Evolutionary conservation across 2,329 filamentous ascomycete genomes (phyloP), one percentile per base, ranked within the genome.

Genomic region (Zopfia rhizophila): DNA sequence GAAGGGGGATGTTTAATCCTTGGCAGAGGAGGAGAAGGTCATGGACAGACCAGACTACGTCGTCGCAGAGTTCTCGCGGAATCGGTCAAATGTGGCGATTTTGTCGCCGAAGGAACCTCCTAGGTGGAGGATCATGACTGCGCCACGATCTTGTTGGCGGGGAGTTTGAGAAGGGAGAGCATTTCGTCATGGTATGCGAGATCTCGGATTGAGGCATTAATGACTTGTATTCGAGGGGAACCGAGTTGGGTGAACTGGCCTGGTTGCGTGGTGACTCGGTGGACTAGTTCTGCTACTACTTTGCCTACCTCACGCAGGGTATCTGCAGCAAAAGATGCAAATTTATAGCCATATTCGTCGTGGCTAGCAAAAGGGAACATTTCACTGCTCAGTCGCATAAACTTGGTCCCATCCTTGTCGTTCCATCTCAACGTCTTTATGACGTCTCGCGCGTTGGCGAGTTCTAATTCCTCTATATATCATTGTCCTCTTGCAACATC

Each of bases 361-460:
- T 97, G 93, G 55, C 90, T 95, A 2, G 93, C 93, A 68, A 97
- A 97, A 0, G 93, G 93, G 55, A 97, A 97, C 89, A 97, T 97
- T 60, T 97, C 93, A 42, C 90, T 96, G 58, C 90, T 96, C 14
- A 97, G 78, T 1, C 93, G 84, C 83, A 97, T 84, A 69, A 97
- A 97, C 58, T 86, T 92, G 72, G 97, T 97, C 27, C 88, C 87
- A 55, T 93, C 97, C 57, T 85, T 89, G 55, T 95, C 87, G 64
- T 97, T 97, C 93, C 93, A 97, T 1, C 85, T 82, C 7, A 97
- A 64, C 84, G 97, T 90, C 70, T 95, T 96, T 45, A 82, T 75
- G 22, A 97, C 84, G 60, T 97, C 93, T 28, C 83, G 81, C 1
- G 89, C 88, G 69, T 97, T 97, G 12, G 89, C 84, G 8, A 96